Evolutionary conservation across 352 stramenopile genomes (phyloP), one percentile per base, ranked within the genome.

Genomic region (Globisporangium okanoganense): DNA sequence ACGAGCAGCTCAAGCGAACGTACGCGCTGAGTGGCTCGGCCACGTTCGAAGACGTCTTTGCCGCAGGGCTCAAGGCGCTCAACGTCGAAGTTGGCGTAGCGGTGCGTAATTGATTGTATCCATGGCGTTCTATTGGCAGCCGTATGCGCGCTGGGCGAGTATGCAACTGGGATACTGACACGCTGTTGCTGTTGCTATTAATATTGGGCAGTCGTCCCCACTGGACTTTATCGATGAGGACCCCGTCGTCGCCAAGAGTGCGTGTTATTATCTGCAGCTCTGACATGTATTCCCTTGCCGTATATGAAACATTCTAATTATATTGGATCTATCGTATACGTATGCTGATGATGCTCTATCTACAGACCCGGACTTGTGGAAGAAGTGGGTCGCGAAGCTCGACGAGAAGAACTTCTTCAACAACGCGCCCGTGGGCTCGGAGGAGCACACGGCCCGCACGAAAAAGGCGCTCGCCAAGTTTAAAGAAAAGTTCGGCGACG

Each of bases 351-450:
- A 10, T 45, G 40, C 18, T 54, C 35, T 56, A 20, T 51, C 31
- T 25, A 10, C 51, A 94, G 85, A 95, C 62, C 85, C 83, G 7
- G 83, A 87, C 53, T 58, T 95, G 65, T 95, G 85, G 85, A 88
- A 88, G 65, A 95, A 95, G 65, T 95, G 85, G 85, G 70, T 93
- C 20, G 75, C 77, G 27, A 95, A 95, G 66, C 72, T 95, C 9
- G 85, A 95, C 20, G 77, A 75, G 72, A 95, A 95, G 69, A 82
- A 85, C 7, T 95, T 93, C 58, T 95, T 93, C 67, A 88, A 88
- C 40, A 78, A 73, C 61, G 71, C 79, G 3, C 53, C 70, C 0
- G 61, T 66, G 18, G 85, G 83, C 2, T 86, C 83, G 40, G 70
- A 75, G 66, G 85, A 93, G 60, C 76, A 92, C 62, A 69, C 71